phyloP scores from a whole-genome alignment of 306 rosid genomes.

The Corylus avellana region DNA sequence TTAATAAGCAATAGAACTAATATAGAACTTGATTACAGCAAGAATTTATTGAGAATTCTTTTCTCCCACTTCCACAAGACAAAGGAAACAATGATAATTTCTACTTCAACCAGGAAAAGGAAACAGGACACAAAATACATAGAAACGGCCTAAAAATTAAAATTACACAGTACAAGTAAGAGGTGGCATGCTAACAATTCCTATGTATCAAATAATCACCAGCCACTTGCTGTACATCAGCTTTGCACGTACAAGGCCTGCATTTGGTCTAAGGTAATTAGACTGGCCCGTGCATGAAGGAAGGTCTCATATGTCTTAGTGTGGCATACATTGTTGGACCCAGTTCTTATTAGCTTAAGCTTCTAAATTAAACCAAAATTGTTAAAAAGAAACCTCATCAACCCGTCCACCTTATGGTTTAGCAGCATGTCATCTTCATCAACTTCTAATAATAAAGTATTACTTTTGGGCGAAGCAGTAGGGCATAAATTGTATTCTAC shows the following conservation, averaged over 20 bases:
- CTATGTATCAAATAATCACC: neutral
- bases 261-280: neutral
- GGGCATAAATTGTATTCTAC: neutral
- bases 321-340: neutral
- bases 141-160: neutral
- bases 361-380: neutral
- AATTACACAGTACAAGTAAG: neutral
- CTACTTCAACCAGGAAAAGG: neutral
- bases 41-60: neutral
- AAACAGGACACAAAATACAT: neutral
- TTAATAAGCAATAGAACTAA: neutral
- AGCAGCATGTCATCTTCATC: neutral
- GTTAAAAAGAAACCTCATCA: neutral
- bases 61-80: neutral
- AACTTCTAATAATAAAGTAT: neutral
- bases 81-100: too few relatives aligned
- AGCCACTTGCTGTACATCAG: neutral
- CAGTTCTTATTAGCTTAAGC: neutral
- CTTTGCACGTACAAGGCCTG: neutral
- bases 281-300: neutral
- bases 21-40: neutral
- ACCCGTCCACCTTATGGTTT: neutral
- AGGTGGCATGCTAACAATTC: neutral
- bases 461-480: neutral
- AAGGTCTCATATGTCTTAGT: neutral